Base-by-base conservation (phyloP, 1,284 basidiomycete genomes). In the Malassezia pachydermatis region DNA sequence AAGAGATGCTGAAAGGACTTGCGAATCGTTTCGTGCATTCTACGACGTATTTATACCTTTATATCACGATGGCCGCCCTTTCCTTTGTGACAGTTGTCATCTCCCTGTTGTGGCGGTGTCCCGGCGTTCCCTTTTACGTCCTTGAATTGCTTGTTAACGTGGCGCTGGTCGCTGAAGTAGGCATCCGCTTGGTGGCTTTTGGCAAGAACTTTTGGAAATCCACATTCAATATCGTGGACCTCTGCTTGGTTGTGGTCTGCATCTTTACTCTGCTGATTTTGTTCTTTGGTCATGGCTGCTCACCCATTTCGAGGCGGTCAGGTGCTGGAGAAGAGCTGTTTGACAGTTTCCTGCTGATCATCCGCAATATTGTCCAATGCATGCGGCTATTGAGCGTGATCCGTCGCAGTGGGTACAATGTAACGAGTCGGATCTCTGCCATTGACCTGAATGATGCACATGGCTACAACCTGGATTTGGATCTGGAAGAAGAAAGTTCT, bases 141-240 rank as follows among this genome's bases (percentile, higher is more conserved):
- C 57, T 71, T 13, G 68, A 71, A 36, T 48, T 70, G 0, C 47
- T 57, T 8, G 64, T 71, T 50, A 71, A 71, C 38, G 39, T 67
- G 17, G 56, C 62, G 1, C 54, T 71, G 27, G 66, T 71, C 11
- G 60, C 58, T 5, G 68, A 71, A 46, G 68, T 71, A 16, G 57
- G 59, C 2, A 59, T 68, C 14, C 37, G 68, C 2, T 51, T 66
- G 9, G 47, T 65, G 2, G 68, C 68, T 0, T 71, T 68, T 20
- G 68, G 68, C 13, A 65, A 62, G 42, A 63, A 70, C 44, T 71
- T 71, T 48, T 71, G 68, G 68, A 65, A 66, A 32, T 63, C 60
- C 25, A 60, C 63, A 9, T 68, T 65, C 55, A 71, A 71, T 49
- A 46, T 68, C 11, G 46, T 71, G 17, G 68, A 71, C 37, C 54